These are phyloP conservation scores for Sporothrix pallida DNA, from an alignment of 2,329 filamentous ascomycete genomes.

Conservation along the genomic window DNA sequence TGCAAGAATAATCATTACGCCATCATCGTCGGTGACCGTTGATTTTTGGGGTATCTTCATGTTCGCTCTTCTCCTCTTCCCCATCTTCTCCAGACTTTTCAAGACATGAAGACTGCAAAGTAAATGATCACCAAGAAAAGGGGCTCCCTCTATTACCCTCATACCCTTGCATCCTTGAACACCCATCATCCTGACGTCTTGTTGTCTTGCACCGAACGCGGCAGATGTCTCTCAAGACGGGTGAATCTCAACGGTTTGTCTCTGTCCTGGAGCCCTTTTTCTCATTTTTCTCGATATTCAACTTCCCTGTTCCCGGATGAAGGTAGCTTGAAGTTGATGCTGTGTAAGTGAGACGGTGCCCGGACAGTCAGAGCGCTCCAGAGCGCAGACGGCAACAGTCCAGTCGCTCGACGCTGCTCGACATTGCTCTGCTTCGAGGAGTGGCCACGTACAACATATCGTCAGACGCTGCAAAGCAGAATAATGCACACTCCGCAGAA, in stretches of 20 bases:
- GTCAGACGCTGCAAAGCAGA: background rate
- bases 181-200: slow-evolving; percentile 6
- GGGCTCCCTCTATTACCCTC: background rate
- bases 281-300: background rate
- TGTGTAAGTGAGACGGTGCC: background rate
- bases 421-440: background rate
- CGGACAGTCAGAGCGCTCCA: background rate
- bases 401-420: background rate
- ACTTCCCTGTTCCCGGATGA: background rate
- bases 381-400: background rate
- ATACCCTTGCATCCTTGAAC: slow-evolving; percentile 5
- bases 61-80: background rate
- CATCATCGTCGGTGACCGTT: background rate
- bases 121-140: background rate
- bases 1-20: background rate
- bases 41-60: background rate
- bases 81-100: background rate
- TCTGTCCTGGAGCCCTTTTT: slow-evolving; percentile 1
- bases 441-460: background rate
- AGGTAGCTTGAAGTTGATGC: no score
- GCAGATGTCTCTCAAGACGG: background rate
- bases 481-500: no score
- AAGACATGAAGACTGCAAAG: background rate
- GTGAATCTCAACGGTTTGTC: slow-evolving; percentile 20
- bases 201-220: slow-evolving; percentile 15